Conservation (phyloP, 805 yeast genomes). For the Candida oleophila region DNA sequence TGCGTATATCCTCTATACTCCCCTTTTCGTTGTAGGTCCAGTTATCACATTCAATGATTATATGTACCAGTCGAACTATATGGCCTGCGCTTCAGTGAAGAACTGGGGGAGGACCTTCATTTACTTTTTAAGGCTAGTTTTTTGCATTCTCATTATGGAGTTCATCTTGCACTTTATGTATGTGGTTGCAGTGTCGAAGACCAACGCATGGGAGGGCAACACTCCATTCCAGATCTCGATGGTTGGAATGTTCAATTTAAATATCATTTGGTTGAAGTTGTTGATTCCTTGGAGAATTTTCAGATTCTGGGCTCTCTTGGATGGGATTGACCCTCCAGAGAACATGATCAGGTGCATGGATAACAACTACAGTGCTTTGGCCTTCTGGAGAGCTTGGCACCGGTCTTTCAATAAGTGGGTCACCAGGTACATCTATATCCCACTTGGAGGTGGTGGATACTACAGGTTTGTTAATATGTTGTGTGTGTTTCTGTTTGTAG, state of each 20-base stretch:
- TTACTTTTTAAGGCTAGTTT: conserved; percentile 65
- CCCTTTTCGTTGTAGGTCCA: conserved; percentile 94
- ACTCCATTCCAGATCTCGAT: conserved; percentile 91
- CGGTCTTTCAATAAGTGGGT: conserved; percentile 91
- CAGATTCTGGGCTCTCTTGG: conserved; percentile 89
- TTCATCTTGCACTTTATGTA: conserved; percentile 81
- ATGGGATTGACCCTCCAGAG: conserved; percentile 94
- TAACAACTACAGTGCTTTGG: conserved; percentile 86
- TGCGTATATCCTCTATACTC: conserved; percentile 80
- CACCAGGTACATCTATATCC: conserved; percentile 82
- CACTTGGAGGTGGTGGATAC: conserved; percentile 77
- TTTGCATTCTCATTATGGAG: conserved; percentile 88
- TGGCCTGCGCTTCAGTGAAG: conserved; percentile 55
- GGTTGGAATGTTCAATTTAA: conserved; percentile 89
- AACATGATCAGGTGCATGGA: conserved; percentile 96
- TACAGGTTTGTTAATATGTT: conserved; percentile 74
- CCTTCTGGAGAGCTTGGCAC: conserved; percentile 99
- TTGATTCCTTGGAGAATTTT: conserved; percentile 96
- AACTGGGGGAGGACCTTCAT: conserved; percentile 48
- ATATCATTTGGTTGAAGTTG: conserved; percentile 88
- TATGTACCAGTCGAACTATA: conserved; percentile 63
- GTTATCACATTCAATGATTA: conserved; percentile 90
- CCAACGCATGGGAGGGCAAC: conserved; percentile 86
- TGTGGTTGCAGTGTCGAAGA: conserved; percentile 89
- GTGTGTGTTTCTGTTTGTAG: conserved; percentile 91